Evolutionary conservation across 257 asterid species (phyloP).

Genomic region (Solanum piurae): DNA sequence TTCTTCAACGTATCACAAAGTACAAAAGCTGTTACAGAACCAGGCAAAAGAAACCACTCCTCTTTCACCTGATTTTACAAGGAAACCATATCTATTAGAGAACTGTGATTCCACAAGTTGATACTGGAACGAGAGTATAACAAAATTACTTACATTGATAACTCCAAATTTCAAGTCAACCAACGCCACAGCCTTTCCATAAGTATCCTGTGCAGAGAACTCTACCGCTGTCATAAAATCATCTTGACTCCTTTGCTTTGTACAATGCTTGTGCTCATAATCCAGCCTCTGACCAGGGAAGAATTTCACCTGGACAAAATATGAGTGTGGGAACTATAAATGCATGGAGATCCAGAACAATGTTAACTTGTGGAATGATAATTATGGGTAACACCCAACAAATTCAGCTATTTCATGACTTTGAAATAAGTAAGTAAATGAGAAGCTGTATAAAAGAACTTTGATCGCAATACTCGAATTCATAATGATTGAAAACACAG

Average conservation of each 20-base stretch:
- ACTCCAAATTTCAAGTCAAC: conserved; percentile 58
- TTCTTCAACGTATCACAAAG: conserved; percentile 46
- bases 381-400: background rate
- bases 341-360: background rate
- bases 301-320: conserved; percentile 50
- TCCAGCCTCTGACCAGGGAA: conserved; percentile 74
- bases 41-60: conserved; percentile 68
- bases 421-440: background rate
- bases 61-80: conserved; percentile 52
- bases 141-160: conserved; percentile 35
- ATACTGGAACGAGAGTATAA: background rate
- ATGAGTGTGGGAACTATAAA: background rate
- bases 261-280: conserved; percentile 58
- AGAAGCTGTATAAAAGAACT: background rate
- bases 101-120: background rate
- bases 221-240: conserved; percentile 64
- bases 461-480: background rate
- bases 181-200: conserved; percentile 70
- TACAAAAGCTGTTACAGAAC: conserved; percentile 40
- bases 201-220: conserved; percentile 65
- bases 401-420: background rate
- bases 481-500: background rate
- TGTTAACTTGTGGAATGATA: background rate
- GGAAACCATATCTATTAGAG: background rate
- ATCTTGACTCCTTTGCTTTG: conserved; percentile 30